Base-by-base conservation (phyloP, 176 grass and related monocot genomes). In the Eleusine indica region DNA sequence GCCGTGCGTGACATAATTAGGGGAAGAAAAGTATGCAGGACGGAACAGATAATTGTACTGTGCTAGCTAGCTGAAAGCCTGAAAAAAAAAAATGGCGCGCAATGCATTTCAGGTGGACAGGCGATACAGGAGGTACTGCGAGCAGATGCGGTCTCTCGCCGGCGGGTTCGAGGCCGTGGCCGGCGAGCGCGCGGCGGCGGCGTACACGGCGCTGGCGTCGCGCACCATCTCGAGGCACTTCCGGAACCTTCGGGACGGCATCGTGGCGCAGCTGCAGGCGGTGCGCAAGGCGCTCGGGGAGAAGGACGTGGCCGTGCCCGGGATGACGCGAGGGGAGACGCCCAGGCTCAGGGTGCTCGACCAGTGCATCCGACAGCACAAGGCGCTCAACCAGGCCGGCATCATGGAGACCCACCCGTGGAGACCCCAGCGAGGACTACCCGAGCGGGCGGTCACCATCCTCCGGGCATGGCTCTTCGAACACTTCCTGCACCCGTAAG, bases 401-500 rank as follows among this genome's bases (percentile, higher is more conserved):
- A 82, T 89, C 28, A 84, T 94, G 92, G 94, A 97, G 10, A 87
- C 29, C 74, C 94, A 97, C 75, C 92, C 94, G 0, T 97, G 94
- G 94, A 88, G 94, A 0, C 94, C 94, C 1, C 94, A 97, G 75
- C 87, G 92, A 1, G 94, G 94, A 15, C 86, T 97, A 0, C 94
- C 94, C 0, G 94, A 97, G 38, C 90, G 90, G 71, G 91, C 94
- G 12, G 94, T 97, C 68, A 92, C 94, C 56, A 85, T 94, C 76
- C 94, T 97, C 16, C 94, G 94, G 5, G 90, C 94, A 0, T 97
- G 94, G 94, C 88, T 97, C 19, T 97, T 97, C 76, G 94, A 97
- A 44, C 94, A 97, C 77, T 97, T 97, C 86, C 88, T 97, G 13
- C 92, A 94, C 78, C 94, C 94, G 94, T 97, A 92, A 89, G 73